phyloP scores from a whole-genome alignment of 306 rosid species.

The Corylus avellana region DNA sequence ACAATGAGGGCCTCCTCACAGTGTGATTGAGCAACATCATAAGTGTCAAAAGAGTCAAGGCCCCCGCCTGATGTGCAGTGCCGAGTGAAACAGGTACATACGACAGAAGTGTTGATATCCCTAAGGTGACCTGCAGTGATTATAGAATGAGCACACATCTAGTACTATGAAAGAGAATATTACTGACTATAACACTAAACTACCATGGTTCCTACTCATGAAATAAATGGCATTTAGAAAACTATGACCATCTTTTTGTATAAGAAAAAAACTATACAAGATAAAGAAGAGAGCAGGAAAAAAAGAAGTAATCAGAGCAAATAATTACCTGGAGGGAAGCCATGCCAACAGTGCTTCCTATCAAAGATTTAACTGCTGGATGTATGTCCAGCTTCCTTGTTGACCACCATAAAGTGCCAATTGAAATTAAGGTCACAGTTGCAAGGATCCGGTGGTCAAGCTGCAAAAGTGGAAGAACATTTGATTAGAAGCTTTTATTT shows the following conservation, averaged over 20 bases:
- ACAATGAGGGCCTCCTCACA: slow-evolving; percentile 62
- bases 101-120: slow-evolving; percentile 75
- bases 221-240: neutral
- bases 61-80: slow-evolving; percentile 89
- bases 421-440: slow-evolving; percentile 57
- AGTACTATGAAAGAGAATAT: neutral
- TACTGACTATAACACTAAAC: neutral
- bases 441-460: slow-evolving; percentile 90
- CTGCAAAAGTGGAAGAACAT: slow-evolving; percentile 40
- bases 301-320: neutral
- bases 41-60: slow-evolving; percentile 74
- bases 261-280: neutral
- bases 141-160: slow-evolving; percentile 10
- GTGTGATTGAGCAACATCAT: slow-evolving; percentile 73
- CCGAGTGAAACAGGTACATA: slow-evolving; percentile 87
- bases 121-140: slow-evolving; percentile 66
- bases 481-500: neutral
- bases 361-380: slow-evolving; percentile 69
- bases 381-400: slow-evolving; percentile 79
- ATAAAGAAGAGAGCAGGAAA: slow-evolving; percentile 3
- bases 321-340: slow-evolving; percentile 70
- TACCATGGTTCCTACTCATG: neutral
- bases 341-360: slow-evolving; percentile 69
- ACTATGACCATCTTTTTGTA: neutral
- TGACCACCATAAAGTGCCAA: slow-evolving; percentile 68